phyloP scores from a whole-genome alignment of 768 basidiomycete genomes.

The Lactarius akahatsu region DNA sequence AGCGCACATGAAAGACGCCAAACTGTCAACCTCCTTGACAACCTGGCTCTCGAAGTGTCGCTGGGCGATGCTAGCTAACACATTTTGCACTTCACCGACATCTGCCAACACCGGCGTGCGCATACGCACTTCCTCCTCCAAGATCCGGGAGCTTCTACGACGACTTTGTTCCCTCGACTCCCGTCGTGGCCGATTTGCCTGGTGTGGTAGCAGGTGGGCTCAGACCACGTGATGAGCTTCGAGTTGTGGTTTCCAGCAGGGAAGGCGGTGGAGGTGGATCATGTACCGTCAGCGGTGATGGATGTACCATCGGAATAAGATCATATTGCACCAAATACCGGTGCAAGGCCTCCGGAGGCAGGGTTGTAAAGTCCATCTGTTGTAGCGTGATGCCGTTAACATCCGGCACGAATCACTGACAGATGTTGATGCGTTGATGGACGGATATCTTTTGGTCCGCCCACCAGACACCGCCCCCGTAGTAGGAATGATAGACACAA shows the following conservation, averaged over 20 bases:
- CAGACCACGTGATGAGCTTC: conserved; percentile 48
- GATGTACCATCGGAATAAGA: conserved; percentile 66
- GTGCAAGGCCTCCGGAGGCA: conserved; percentile 64
- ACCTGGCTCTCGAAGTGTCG: conserved; percentile 67
- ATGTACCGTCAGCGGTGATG: conserved; percentile 62
- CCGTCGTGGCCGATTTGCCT: conserved; percentile 70
- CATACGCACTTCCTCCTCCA: conserved; percentile 59
- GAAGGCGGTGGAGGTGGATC: conserved; percentile 70
- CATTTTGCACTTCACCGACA: conserved; percentile 60
- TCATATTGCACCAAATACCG: conserved; percentile 74
- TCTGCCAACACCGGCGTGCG: conserved; percentile 72
- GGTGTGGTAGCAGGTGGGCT: conserved; percentile 53
- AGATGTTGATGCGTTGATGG: conserved; percentile 16
- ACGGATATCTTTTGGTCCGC: not conserved
- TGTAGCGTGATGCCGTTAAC: conserved; percentile 24
- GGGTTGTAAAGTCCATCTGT: conserved; percentile 74
- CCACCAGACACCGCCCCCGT: not conserved
- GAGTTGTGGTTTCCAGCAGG: conserved; percentile 48
- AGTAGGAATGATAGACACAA: not conserved
- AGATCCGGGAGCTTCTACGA: conserved; percentile 67
- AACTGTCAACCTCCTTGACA: conserved; percentile 76
- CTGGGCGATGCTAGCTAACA: conserved; percentile 69
- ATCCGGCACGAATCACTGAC: not conserved
- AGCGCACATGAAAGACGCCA: conserved; percentile 76
- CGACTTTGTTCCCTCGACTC: conserved; percentile 60